phyloP scores from a whole-genome alignment of 768 basidiomycete genomes.

The Hysterangium stoloniferum region DNA sequence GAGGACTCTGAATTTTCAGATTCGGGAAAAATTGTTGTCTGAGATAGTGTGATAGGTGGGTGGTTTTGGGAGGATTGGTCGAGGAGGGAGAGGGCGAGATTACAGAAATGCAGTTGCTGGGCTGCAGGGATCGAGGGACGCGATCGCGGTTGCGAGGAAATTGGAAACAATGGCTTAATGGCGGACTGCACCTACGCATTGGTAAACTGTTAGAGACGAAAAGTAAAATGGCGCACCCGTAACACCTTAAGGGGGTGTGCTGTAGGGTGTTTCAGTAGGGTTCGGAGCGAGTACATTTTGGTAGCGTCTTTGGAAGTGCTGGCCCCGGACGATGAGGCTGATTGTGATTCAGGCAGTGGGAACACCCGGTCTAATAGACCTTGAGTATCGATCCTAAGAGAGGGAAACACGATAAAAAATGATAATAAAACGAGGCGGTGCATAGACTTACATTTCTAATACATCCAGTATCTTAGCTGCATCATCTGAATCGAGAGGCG shows the following conservation, averaged over 20 bases:
- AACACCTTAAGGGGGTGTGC: slow-evolving; percentile 48
- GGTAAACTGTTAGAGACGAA: not conserved
- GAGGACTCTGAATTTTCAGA: slow-evolving; percentile 25
- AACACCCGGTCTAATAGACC: slow-evolving; percentile 77
- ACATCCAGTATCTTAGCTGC: slow-evolving; percentile 53
- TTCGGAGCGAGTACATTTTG: slow-evolving; percentile 41
- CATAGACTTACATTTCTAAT: slow-evolving; percentile 41
- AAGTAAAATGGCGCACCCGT: slow-evolving; percentile 35
- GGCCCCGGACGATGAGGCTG: slow-evolving; percentile 32
- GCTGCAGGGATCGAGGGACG: slow-evolving; percentile 52
- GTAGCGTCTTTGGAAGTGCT: slow-evolving; percentile 31
- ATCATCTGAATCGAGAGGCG: slow-evolving; percentile 36
- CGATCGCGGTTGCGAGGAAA: slow-evolving; percentile 60
- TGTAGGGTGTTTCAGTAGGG: slow-evolving; percentile 46
- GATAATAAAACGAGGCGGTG: not conserved
- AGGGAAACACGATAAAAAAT: slow-evolving; percentile 11
- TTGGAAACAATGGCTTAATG: slow-evolving; percentile 58
- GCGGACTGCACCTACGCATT: slow-evolving; percentile 38
- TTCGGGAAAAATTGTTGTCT: slow-evolving; percentile 16
- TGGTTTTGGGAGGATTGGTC: slow-evolving; percentile 52
- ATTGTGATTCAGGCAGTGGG: slow-evolving; percentile 31
- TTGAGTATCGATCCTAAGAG: slow-evolving; percentile 55
- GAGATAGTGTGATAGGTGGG: slow-evolving; percentile 27
- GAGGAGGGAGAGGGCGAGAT: slow-evolving; percentile 62
- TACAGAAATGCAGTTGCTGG: slow-evolving; percentile 69